Conservation (phyloP, 177 flowering plant genomes). For the Vitis hybrid region DNA sequence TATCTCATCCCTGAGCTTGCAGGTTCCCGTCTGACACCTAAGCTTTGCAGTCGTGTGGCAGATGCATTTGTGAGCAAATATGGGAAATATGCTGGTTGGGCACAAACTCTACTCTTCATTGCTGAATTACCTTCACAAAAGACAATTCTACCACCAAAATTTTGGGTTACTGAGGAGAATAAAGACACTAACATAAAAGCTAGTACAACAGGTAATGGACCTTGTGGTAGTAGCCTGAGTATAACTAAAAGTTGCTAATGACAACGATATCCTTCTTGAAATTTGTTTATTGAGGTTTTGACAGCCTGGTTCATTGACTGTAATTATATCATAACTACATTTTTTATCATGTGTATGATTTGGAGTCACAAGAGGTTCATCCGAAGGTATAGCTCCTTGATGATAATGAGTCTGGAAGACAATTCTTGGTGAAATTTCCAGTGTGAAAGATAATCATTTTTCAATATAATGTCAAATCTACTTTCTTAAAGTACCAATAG, state of each 20-base stretch:
- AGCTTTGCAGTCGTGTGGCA: constrained; percentile 71
- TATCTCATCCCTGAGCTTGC: constrained; percentile 89
- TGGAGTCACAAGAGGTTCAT: neutral
- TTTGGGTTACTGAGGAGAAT: constrained; percentile 20
- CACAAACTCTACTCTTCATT: constrained; percentile 89
- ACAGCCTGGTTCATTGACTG: neutral
- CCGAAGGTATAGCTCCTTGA: neutral
- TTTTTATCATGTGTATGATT: neutral
- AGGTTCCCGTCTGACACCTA: constrained; percentile 67
- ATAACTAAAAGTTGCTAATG: neutral
- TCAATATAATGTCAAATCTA: no score
- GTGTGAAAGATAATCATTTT: neutral
- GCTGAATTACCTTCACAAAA: constrained; percentile 87
- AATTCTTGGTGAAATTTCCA: neutral
- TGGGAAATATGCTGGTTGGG: constrained; percentile 99
- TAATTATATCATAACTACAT: neutral
- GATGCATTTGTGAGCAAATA: constrained; percentile 91
- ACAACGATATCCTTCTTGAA: neutral
- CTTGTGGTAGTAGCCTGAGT: neutral
- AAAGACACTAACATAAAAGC: constrained; percentile 22
- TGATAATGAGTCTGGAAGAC: neutral
- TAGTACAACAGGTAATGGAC: constrained; percentile 10
- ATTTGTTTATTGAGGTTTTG: neutral
- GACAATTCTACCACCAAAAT: constrained; percentile 44
- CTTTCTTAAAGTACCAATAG: no score